Percentiles rank a stretch among this genome's conserved stretches.
phyloP scores from a whole-genome alignment of 2,329 filamentous ascomycete genomes.

The Diplodia scrobiculata region DNA sequence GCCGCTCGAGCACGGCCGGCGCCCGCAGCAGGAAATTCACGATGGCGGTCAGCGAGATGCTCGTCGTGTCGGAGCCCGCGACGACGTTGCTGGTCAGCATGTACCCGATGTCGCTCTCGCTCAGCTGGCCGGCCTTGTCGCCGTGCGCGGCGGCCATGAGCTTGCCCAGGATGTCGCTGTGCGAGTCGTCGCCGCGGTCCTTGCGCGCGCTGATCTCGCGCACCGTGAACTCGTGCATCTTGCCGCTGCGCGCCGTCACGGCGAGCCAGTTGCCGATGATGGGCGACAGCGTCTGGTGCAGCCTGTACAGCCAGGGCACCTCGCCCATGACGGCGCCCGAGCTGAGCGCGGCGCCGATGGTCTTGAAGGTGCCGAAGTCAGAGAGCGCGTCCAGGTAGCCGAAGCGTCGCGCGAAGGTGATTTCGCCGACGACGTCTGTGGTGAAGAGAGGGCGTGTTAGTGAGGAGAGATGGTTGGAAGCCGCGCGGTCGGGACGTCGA shows the following conservation, averaged over 20 bases:
- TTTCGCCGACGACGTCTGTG: slow-evolving; percentile 2
- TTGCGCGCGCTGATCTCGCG: background rate
- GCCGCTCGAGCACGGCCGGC: slow-evolving; percentile 35
- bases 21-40: slow-evolving; percentile 46
- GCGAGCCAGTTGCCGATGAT: slow-evolving; percentile 5
- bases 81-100: slow-evolving; percentile 29
- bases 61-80: slow-evolving; percentile 44
- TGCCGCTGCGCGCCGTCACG: background rate
- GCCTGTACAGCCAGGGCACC: background rate
- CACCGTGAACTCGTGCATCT: background rate
- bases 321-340: slow-evolving; percentile 1
- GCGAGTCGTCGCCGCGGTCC: background rate
- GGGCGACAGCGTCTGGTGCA: background rate
- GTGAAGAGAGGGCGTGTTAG: too few relatives aligned
- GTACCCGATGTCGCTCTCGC: background rate
- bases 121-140: background rate
- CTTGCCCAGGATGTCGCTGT: background rate
- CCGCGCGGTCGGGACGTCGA: too few relatives aligned
- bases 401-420: background rate
- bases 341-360: background rate
- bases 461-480: too few relatives aligned
- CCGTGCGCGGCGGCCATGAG: background rate
- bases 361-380: background rate
- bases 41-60: slow-evolving; percentile 38
- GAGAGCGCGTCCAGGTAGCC: background rate